Evolutionary conservation across 176 grass and related monocot species (phyloP).

Genomic region (Ampelocalamus luodianensis): DNA sequence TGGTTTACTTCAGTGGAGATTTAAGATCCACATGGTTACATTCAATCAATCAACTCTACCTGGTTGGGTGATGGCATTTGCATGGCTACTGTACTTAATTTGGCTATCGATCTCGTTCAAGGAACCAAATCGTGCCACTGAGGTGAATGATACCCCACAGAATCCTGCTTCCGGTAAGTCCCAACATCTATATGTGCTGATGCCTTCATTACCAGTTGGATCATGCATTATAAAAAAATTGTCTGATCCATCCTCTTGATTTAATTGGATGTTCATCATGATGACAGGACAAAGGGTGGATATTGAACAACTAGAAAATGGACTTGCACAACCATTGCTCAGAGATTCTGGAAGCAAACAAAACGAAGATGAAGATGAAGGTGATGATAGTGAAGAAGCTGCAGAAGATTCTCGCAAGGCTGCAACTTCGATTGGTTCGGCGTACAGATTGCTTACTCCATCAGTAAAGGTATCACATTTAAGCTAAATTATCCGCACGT

Average conservation of each 20-base stretch:
- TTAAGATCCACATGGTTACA: constrained; percentile 82
- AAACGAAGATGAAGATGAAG: constrained; percentile 73
- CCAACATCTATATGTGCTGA: constrained; percentile 15
- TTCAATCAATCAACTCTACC: constrained; percentile 89
- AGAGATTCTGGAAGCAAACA: constrained; percentile 55
- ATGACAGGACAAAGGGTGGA: constrained; percentile 61
- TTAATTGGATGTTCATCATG: constrained; percentile 15
- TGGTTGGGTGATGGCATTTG: constrained; percentile 98
- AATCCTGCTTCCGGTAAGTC: constrained; percentile 60
- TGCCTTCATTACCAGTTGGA: constrained; percentile 19
- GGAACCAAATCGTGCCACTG: constrained; percentile 69
- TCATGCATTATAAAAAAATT: neutral
- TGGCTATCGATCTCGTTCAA: constrained; percentile 87
- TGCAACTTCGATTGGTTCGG: constrained; percentile 81
- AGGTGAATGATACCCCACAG: constrained; percentile 48
- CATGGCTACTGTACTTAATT: constrained; percentile 85
- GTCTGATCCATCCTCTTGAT: constrained; percentile 5
- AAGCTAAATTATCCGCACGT: neutral
- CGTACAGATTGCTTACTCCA: constrained; percentile 95
- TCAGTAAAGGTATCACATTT: constrained; percentile 76
- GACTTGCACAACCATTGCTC: constrained; percentile 77
- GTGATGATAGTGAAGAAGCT: constrained; percentile 72
- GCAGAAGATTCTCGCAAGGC: constrained; percentile 67
- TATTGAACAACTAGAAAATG: constrained; percentile 67
- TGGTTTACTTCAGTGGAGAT: constrained; percentile 91